Base-by-base conservation (phyloP, 2,329 filamentous ascomycete genomes). In the Colletotrichum agaves region DNA sequence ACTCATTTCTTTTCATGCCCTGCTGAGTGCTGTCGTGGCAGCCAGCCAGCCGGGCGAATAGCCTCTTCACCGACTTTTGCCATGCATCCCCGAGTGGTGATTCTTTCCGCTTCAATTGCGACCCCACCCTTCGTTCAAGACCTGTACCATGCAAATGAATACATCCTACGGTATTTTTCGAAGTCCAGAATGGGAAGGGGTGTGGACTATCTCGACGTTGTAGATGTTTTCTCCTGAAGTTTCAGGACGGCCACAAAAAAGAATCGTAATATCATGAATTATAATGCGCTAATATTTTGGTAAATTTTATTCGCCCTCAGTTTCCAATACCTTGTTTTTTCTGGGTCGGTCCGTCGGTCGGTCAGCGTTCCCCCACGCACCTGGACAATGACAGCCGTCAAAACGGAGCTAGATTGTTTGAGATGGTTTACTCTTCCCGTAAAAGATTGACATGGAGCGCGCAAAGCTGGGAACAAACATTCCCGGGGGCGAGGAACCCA, bases 11-110 rank as follows among this genome's bases (percentile, higher is more conserved):
- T 52, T 47, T 27, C 27, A 23, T 10, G 52, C 52, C 44, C 52
- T 64, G 27, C 50, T 61, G 12, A 19, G 56, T 17, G 53, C 56
- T 55, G 64, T 67, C 60, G 60, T 67, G 64, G 64, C 64, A 67
- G 60, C 53, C 59, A 39, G 60, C 44, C 59, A 50, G 63, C 52
- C 63, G 52, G 37, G 63, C 58, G 63, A 50, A 49, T 31, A 43
- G 58, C 27, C n/a, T 63, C 60, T 50, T 67, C 64, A 67, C 64
- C 64, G 64, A 67, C 64, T 67, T 67, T 67, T 67, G 53, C 46
- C 31, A 43, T 64, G 64, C 61, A 55, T 63, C 47, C 50, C 10
- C 33, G 23, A 23, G 46, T 39, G 27, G 27, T 31, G 21, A 11
- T 47, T 39, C 21, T 37, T 31, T 27, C 27, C 37, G 27, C 44